Conservation (phyloP, 2,329 filamentous ascomycete species). For the Cadophora malorum region DNA sequence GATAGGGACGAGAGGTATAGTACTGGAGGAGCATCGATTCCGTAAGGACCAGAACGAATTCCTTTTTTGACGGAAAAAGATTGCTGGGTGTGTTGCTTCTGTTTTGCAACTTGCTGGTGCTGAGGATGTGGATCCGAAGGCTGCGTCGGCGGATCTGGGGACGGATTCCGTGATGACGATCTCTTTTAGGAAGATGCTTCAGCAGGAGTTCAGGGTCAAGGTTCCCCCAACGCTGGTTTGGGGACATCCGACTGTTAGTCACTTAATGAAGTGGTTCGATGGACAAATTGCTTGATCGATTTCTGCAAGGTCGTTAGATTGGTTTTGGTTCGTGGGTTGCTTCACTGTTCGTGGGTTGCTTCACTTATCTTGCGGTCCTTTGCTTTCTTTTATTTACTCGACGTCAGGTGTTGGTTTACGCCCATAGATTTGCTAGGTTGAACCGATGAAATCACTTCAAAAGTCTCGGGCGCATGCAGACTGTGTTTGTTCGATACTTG, state of each 20-base stretch:
- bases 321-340: not conserved
- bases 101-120: constrained; percentile 8
- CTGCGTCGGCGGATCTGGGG: constrained; percentile 46
- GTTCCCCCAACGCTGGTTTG: constrained; percentile 52
- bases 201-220: constrained; percentile 51
- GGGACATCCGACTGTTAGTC: constrained; percentile 50
- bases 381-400: not conserved
- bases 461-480: not conserved
- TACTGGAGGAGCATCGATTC: not conserved
- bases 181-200: constrained; percentile 50
- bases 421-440: not conserved
- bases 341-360: too few species aligned
- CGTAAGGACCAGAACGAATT: constrained; percentile 40
- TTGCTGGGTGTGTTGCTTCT: constrained; percentile 44
- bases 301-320: not conserved
- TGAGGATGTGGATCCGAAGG: constrained; percentile 30
- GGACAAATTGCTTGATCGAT: constrained; percentile 31
- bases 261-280: constrained; percentile 48
- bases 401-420: not conserved
- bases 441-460: not conserved
- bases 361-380: not conserved
- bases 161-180: constrained; percentile 35
- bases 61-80: constrained; percentile 43
- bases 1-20: not conserved
- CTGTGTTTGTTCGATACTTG: not conserved